Evolutionary conservation across 441 rosid genomes (phyloP), one percentile per base, ranked within the genome.

Genomic region (Corymbia calophylla): DNA sequence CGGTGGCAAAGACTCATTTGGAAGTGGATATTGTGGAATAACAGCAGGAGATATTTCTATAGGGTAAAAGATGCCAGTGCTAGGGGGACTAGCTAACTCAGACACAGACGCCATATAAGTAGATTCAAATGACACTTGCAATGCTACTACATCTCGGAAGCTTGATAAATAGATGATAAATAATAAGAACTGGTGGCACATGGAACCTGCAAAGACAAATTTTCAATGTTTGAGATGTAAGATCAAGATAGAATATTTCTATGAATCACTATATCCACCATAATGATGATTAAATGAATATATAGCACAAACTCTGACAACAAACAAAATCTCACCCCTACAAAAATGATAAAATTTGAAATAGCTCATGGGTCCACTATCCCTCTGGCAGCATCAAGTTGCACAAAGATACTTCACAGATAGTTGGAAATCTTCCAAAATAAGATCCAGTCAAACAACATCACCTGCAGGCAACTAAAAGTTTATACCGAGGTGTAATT

Each of bases 21-120:
- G 97, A 87, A 92, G 90, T 80, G 97, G 95, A 85, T 92, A 91
- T 80, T 85, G 95, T 48, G 99, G 99, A 91, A 97, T 87, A 77
- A 95, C 96, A 23, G 98, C 93, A 23, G 99, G 99, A 1, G 99
- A 98, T 93, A 98, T 97, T 93, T 96, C 95, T 88, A 96, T 96
- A 87, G 99, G 99, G 93, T 96, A 97, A 91, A 96, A 94, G 90
- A 94, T 91, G 91, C 94, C 98, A 89, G 89, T 93, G 58, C 89
- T 93, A 47, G 99, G 99, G 86, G 98, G 97, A 87, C 93, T 94
- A 70, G 97, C 97, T 66, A 95, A 92, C 93, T 93, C 96, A 87
- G 95, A 88, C 51, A 92, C 89, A 9, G 97, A 92, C 29, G 96
- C 93, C 77, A 92, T 89, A 90, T 93, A 96, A 91, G 91, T 94